These are phyloP conservation scores for Lignosus rhinocerotis DNA, from an alignment of 1,284 basidiomycete genomes.

Conservation along the genomic window DNA sequence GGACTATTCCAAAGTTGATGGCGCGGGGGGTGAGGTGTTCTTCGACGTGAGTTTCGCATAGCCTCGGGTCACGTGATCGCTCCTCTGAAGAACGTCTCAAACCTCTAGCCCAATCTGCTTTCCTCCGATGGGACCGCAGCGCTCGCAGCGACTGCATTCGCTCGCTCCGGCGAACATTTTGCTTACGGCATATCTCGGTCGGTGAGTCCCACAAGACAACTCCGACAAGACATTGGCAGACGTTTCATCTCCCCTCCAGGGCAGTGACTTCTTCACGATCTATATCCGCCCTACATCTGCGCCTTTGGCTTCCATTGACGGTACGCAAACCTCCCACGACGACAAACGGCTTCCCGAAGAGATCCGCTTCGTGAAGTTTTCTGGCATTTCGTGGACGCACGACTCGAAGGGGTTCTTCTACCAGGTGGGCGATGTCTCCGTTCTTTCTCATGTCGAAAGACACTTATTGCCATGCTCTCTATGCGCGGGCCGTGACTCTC, in stretches of 20 bases:
- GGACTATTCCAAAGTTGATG: slow-evolving; percentile 45
- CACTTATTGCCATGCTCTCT: background rate
- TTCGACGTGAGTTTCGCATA: slow-evolving; percentile 58
- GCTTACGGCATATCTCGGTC: slow-evolving; percentile 79
- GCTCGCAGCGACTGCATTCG: slow-evolving; percentile 59
- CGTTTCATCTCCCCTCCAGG: slow-evolving; percentile 40
- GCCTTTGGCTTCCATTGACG: slow-evolving; percentile 49
- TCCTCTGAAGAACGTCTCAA: background rate
- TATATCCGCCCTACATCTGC: slow-evolving; percentile 65
- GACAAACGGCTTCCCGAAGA: slow-evolving; percentile 62
- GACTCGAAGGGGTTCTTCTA: slow-evolving; percentile 85
- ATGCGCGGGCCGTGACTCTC: background rate
- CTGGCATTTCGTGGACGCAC: slow-evolving; percentile 68
- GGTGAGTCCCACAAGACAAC: slow-evolving; percentile 36
- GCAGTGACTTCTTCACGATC: slow-evolving; percentile 74
- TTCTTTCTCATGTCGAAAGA: slow-evolving; percentile 1
- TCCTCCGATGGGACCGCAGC: slow-evolving; percentile 75
- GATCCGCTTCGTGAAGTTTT: slow-evolving; percentile 77
- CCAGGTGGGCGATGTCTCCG: slow-evolving; percentile 47
- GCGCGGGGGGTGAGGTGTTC: slow-evolving; percentile 63
- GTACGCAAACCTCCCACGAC: slow-evolving; percentile 44
- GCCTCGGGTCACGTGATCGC: slow-evolving; percentile 7
- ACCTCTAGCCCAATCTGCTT: slow-evolving; percentile 62
- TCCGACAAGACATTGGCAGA: slow-evolving; percentile 21
- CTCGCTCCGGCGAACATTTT: slow-evolving; percentile 67